Evolutionary conservation across 371 early-diverging fungal genomes (phyloP), one percentile per base, ranked within the genome.

Genomic region (Mucor indicus): DNA sequence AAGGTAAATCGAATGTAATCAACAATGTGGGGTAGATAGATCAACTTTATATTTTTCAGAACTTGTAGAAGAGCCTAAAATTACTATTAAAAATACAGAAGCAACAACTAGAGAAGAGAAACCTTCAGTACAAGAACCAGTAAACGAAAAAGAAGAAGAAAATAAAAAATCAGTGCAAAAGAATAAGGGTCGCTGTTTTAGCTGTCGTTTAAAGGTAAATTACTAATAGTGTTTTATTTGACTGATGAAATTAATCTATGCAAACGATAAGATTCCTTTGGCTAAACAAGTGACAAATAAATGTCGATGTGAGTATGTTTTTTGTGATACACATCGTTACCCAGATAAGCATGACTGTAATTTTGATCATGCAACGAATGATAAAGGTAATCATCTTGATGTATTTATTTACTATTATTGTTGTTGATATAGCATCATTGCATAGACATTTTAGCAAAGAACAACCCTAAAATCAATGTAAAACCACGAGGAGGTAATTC

Each of bases 251-350:
- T n/a, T n/a, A n/a, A n/a, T n/a, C n/a, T n/a, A n/a, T n/a, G n/a
- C n/a, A n/a, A n/a, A n/a, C n/a, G n/a, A n/a, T 15, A 48, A 81
- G 79, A 80, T 91, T 41, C 88, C 87, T 38, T 74, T 89, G n/a
- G 84, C 87, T 44, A 91, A 91, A 67, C 91, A 91, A 67, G 69
- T 83, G 19, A 85, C 80, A 39, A 89, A 89, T 75, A 87, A 82
- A 62, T 91, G 91, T 62, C 79, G 86, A 35, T 91, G 91, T 60
- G 81, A 83, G 39, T 86, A 84, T 56, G 80, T 89, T 30, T 91
- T 83, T 64, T 91, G 91, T 62, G 91, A 91, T 48, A 57, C 76
- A 20, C 91, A 91, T 73, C 86, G 85, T 47, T 81, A 75, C 41
- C 85, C 87, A 30, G 81, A 85, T 44, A 83, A 84, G 44, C 91